Conservation (phyloP, 768 basidiomycete genomes). For the Boletus reticuloceps region DNA sequence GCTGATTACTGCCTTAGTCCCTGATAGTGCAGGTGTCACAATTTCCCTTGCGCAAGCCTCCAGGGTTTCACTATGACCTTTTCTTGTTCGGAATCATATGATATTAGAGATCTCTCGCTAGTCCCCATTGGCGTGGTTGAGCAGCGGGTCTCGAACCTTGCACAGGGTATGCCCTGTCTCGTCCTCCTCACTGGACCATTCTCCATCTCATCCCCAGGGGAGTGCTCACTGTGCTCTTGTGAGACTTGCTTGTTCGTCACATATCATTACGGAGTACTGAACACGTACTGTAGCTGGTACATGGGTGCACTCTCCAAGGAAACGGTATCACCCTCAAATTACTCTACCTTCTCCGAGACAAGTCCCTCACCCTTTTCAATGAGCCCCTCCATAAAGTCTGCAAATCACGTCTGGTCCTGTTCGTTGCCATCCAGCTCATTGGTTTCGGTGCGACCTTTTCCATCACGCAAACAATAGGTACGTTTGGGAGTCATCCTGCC, state of each 20-base stretch:
- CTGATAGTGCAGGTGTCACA: constrained; percentile 89
- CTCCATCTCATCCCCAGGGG: constrained; percentile 78
- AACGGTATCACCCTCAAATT: constrained; percentile 26
- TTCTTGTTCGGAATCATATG: constrained; percentile 46
- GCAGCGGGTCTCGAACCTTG: constrained; percentile 89
- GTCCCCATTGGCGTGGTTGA: constrained; percentile 79
- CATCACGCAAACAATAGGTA: constrained; percentile 87
- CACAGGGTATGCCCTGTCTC: constrained; percentile 68
- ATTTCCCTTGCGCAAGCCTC: constrained; percentile 88
- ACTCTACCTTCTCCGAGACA: no score
- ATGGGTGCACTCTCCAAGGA: no score
- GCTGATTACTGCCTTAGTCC: constrained; percentile 47
- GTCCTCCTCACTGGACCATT: constrained; percentile 82
- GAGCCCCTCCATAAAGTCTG: no score
- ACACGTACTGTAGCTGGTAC: constrained; percentile 59
- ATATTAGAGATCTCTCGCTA: constrained; percentile 26
- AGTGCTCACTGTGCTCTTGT: constrained; percentile 87
- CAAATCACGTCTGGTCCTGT: constrained; percentile 46
- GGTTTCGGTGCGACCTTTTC: constrained; percentile 90
- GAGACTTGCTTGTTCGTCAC: constrained; percentile 15
- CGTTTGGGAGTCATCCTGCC: constrained; percentile 6
- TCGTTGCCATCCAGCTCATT: constrained; percentile 63
- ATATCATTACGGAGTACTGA: background rate
- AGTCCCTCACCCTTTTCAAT: no score
- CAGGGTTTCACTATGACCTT: constrained; percentile 86